A percentile compares a stretch with the other conserved stretches of the same genome.
Conservation (phyloP, 2,329 filamentous ascomycete species). For the Emydomyces testavorans region DNA sequence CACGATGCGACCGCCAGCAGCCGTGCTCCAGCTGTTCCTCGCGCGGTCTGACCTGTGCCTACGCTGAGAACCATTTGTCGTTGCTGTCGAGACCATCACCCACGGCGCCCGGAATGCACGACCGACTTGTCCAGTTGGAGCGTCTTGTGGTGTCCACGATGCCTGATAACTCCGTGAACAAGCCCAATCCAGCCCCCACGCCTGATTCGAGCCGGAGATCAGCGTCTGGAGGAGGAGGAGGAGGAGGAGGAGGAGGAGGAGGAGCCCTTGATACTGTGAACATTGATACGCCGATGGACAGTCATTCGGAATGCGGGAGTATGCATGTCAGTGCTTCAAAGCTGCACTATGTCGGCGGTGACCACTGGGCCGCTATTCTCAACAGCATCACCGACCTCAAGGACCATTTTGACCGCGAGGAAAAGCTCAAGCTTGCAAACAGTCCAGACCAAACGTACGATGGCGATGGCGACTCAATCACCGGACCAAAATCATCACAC, state of each 20-base stretch:
- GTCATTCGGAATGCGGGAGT: conserved; percentile 3
- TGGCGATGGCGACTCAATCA: not conserved
- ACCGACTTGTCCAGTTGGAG: no score
- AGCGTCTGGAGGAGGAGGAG: no score
- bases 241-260: no score
- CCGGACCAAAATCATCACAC: not conserved
- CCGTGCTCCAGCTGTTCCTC: conserved; percentile 48
- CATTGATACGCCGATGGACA: not conserved
- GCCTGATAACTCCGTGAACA: no score
- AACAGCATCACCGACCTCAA: conserved; percentile 19
- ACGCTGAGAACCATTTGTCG: conserved; percentile 31
- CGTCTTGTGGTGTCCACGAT: no score
- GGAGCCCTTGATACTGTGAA: no score
- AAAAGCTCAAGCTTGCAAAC: conserved; percentile 14
- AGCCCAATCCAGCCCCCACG: not conserved
- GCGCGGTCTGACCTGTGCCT: conserved; percentile 45
- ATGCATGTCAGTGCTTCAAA: not conserved
- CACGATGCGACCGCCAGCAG: conserved; percentile 47
- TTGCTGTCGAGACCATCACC: no score
- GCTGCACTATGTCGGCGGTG: conserved; percentile 19
- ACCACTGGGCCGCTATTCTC: conserved; percentile 24
- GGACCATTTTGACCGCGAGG: conserved; percentile 19
- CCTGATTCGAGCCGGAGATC: conserved; percentile 13
- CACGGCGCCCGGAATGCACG: no score
- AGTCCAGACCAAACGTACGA: conserved; percentile 38